Percentiles rank a stretch among this genome's conserved stretches.
phyloP scores from a whole-genome alignment of 495 filamentous ascomycete species.

The Penicillium paradoxum region DNA sequence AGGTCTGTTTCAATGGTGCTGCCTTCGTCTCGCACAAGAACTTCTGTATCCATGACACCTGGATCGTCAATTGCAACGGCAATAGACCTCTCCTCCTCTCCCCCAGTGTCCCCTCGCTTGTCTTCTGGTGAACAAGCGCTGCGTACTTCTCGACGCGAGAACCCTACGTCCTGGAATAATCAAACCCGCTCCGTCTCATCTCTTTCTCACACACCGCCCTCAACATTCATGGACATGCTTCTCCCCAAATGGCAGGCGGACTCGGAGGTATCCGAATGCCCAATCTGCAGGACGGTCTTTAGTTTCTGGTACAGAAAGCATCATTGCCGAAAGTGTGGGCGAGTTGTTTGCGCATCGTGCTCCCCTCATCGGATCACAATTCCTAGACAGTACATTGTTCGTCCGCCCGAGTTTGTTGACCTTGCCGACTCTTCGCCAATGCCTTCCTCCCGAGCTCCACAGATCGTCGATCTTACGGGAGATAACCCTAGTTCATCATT shows the following conservation, averaged over 20 bases:
- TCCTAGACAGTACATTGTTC: constrained; percentile 87
- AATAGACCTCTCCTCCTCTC: constrained; percentile 37
- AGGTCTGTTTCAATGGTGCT: constrained; percentile 19
- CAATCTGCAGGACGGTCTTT: constrained; percentile 73
- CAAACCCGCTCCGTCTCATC: neutral
- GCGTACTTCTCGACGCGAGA: neutral
- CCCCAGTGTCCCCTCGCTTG: constrained; percentile 11
- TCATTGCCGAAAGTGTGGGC: constrained; percentile 94
- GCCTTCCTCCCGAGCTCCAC: constrained; percentile 10
- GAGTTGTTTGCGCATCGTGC: constrained; percentile 86
- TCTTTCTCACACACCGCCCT: neutral
- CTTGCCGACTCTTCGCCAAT: constrained; percentile 18
- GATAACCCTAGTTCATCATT: constrained; percentile 24
- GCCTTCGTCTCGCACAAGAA: constrained; percentile 17
- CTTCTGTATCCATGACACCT: constrained; percentile 4
- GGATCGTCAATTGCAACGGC: constrained; percentile 34
- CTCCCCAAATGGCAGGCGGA: constrained; percentile 86
- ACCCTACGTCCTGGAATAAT: neutral
- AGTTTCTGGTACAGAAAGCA: constrained; percentile 87
- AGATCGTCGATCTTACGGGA: constrained; percentile 39
- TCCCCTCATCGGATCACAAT: constrained; percentile 96
- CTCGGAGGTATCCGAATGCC: constrained; percentile 68
- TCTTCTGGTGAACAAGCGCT: constrained; percentile 5
- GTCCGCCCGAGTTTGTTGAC: constrained; percentile 54
- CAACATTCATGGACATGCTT: constrained; percentile 9